These are phyloP conservation scores for Agrocybe pediades DNA, from an alignment of 768 basidiomycete species.

Conservation along the genomic window DNA sequence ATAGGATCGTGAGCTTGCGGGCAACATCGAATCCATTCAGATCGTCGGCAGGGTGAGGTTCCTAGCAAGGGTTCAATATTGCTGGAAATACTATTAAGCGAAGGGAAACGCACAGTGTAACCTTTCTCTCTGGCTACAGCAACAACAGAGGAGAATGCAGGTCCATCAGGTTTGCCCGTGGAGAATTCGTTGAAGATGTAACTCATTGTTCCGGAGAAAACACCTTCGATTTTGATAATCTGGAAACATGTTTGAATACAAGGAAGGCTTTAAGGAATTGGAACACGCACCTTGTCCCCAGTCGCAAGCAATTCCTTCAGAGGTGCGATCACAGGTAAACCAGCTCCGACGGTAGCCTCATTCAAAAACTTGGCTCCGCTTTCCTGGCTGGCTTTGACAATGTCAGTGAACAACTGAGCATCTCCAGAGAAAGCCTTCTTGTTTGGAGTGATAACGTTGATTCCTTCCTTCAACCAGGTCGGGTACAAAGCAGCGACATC, in stretches of 20 bases:
- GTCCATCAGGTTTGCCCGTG: slow-evolving; percentile 64
- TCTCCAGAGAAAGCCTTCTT: slow-evolving; percentile 93
- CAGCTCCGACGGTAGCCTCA: slow-evolving; percentile 95
- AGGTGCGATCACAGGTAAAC: slow-evolving; percentile 89
- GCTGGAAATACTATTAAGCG: not conserved
- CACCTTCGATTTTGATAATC: slow-evolving; percentile 93
- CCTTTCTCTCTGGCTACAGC: slow-evolving; percentile 87
- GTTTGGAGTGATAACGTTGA: slow-evolving; percentile 94
- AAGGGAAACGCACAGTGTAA: slow-evolving; percentile 69
- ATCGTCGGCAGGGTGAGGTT: slow-evolving; percentile 97
- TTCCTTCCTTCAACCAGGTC: slow-evolving; percentile 70
- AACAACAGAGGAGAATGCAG: slow-evolving; percentile 88
- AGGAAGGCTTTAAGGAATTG: not conserved
- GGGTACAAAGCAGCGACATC: slow-evolving; percentile 83
- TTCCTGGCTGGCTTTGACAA: slow-evolving; percentile 58
- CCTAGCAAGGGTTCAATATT: slow-evolving; percentile 45
- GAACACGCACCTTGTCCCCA: slow-evolving; percentile 76
- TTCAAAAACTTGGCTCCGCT: slow-evolving; percentile 73
- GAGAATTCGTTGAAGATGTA: slow-evolving; percentile 99
- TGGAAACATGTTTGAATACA: slow-evolving; percentile 25
- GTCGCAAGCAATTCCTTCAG: slow-evolving; percentile 90
- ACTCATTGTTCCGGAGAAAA: slow-evolving; percentile 96
- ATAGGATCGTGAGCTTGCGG: slow-evolving; percentile 94
- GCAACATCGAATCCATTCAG: slow-evolving; percentile 97
- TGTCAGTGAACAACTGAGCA: slow-evolving; percentile 64